Evolutionary conservation across 495 filamentous ascomycete species (phyloP), one percentile per base, ranked within the genome.

Genomic region (Terfezia claveryi): DNA sequence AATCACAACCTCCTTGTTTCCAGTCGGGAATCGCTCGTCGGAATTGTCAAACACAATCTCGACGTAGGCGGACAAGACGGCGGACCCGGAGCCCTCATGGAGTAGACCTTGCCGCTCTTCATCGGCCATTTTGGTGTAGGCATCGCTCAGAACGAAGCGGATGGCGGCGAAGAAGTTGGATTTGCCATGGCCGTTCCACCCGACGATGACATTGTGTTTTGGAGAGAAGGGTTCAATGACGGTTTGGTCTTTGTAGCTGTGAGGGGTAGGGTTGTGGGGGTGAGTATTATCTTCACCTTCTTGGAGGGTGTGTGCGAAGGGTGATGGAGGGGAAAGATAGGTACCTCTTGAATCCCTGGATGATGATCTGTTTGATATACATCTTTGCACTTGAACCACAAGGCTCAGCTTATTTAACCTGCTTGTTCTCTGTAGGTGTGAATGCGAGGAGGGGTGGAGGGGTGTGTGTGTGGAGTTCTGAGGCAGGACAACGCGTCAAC

Each of bases 291-390:
- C 27, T 32, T 32, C 27, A 38, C 53, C 17, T 32, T 37, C 20
- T 37, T 2, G 16, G 27, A 9, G 56, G 49, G 53, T 20, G 0
- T 20, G 20, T 20, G 20, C 2, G 20, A 2, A 20, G 27, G 27
- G 27, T 2, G 5, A 27, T 2, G 27, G 27, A 5, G 27, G 27
- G 27, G 27, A 5, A 2, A 5, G 7, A 4, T 1, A 32, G 27
- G 55, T 68, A 94, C 89, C 89, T 94, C 72, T 96, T 96, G 73
- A 99, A 99, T 76, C 91, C 91, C 65, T 99, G 91, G 64, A 99
- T 96, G 70, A 95, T 99, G 66, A 99, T 94, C 73, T 99, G 91
- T 69, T 96, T 96, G 77, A 99, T 95, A 72, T 92, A 87, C 87
- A 96, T 94, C 67, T 69, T 78, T 46, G 41, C 41, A 5, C 41